phyloP scores from a whole-genome alignment of 2,329 filamentous ascomycete genomes.

The Dactylellina sp. region DNA sequence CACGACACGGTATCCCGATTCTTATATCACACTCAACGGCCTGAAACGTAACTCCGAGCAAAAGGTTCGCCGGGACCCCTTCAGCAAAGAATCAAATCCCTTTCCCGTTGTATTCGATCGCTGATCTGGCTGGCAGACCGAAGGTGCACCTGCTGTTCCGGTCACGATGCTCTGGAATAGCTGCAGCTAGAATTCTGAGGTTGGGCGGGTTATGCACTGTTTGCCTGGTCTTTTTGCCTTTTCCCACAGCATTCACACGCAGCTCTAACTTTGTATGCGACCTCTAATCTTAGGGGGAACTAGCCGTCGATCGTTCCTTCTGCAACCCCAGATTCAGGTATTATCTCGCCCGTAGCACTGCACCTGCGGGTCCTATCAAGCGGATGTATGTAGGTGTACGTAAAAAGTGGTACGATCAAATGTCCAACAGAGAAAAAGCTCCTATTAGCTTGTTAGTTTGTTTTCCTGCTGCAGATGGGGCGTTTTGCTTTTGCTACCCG shows the following conservation, averaged over 20 bases:
- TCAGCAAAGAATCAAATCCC: constrained; percentile 16
- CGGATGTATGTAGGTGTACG: constrained; percentile 44
- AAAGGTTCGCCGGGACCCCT: constrained; percentile 15
- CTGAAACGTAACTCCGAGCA: constrained; percentile 41
- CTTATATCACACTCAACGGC: constrained; percentile 40
- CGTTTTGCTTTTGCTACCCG: constrained; percentile 54
- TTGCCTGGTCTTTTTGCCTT: constrained; percentile 40
- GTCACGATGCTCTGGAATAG: constrained; percentile 56
- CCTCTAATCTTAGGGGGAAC: constrained; percentile 34
- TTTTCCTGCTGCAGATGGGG: constrained; percentile 33
- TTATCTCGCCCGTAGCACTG: constrained; percentile 32
- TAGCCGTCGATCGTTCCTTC: constrained; percentile 45
- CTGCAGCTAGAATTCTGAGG: constrained; percentile 56
- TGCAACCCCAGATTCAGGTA: constrained; percentile 55
- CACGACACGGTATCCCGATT: constrained; percentile 47
- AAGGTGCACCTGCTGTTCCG: constrained; percentile 57
- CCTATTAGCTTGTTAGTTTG: constrained; percentile 57
- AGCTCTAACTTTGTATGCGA: constrained; percentile 36
- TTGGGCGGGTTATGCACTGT: constrained; percentile 55
- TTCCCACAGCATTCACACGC: constrained; percentile 25
- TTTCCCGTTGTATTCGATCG: constrained; percentile 36
- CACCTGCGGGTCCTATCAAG: constrained; percentile 50
- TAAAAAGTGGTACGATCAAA: constrained; percentile 56
- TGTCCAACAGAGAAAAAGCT: constrained; percentile 51
- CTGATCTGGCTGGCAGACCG: constrained; percentile 57